phyloP scores from a whole-genome alignment of 1,284 basidiomycete species.

The Heterobasidion parviporum region DNA sequence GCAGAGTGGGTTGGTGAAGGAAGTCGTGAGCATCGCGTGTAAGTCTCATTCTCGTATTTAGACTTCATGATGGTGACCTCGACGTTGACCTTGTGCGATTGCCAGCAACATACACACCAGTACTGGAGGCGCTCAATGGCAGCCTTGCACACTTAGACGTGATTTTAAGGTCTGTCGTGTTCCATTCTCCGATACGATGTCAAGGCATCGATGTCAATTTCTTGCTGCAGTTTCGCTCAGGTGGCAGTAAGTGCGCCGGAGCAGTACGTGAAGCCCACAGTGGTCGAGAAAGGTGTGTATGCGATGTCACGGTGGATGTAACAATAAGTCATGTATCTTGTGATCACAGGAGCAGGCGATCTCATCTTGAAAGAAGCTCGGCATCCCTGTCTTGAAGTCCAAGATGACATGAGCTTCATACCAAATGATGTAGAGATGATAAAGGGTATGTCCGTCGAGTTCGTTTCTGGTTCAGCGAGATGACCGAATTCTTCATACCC shows the following conservation, averaged over 20 bases:
- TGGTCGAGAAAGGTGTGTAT: constrained; percentile 58
- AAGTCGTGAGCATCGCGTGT: constrained; percentile 92
- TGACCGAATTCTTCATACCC: not conserved
- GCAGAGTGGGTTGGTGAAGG: constrained; percentile 83
- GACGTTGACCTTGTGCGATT: not conserved
- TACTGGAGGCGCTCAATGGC: constrained; percentile 85
- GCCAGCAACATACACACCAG: constrained; percentile 82
- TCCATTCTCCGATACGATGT: not conserved
- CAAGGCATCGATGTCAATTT: not conserved
- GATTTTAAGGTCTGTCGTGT: constrained; percentile 61
- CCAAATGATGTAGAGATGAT: constrained; percentile 91
- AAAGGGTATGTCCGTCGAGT: constrained; percentile 40
- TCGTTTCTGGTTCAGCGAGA: not conserved
- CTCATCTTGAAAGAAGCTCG: constrained; percentile 77
- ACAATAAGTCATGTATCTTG: not conserved
- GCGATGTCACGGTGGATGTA: not conserved
- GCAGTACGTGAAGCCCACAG: constrained; percentile 79
- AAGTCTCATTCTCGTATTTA: constrained; percentile 18
- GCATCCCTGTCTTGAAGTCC: constrained; percentile 95
- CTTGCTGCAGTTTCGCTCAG: constrained; percentile 69
- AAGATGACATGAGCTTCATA: constrained; percentile 94
- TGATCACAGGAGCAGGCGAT: constrained; percentile 59
- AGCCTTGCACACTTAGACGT: constrained; percentile 91
- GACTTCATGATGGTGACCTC: not conserved
- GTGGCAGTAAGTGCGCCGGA: constrained; percentile 84